Base-by-base conservation (phyloP, 192 early-diverging fungal species). In the Dissophora ornata region DNA sequence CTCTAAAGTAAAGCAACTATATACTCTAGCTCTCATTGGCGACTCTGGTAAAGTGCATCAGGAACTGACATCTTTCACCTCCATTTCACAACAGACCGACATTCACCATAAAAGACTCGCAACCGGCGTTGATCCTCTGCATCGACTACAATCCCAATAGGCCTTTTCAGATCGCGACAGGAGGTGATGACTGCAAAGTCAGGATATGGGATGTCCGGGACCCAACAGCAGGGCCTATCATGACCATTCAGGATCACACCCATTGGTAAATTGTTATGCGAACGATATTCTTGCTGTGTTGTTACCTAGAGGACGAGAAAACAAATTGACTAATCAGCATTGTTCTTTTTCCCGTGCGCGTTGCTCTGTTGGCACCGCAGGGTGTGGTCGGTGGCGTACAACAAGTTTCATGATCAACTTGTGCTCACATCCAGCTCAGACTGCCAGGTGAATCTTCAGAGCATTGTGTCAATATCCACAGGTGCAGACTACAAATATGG, bases 371-470 rank as follows among this genome's bases (percentile, higher is more conserved):
- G 19, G 29, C 58, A 42, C 18, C 42, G 55, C 34, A 92, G 92
- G 95, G 84, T 97, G 15, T 94, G 90, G 89, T 82, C 84, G 5
- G 90, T 97, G 12, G 84, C 83, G 9, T 97, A 90, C 79, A 98
- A 98, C 81, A 84, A 85, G 36, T 92, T 89, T 69, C 94, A 98
- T 70, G 97, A 98, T 79, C 97, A 98, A 81, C 79, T 98, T 16
- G 74, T 98, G 19, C 83, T 98, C 29, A 88, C 93, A 0, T 91
- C 93, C 0, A 85, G 94, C 46, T 92, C 91, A 0, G 97, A 98
- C 68, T 93, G 91, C 50, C 81, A 87, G 52, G 97, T 98, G 4
- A 94, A 94, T 62, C 79, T 98, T 24, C 89, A 97, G 40, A 94
- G 90, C 66, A 85, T 90, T 1, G 90, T 96, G 9, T 95, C 93